Percentiles rank a stretch among this genome's conserved stretches.
Evolutionary conservation across 805 yeast species (phyloP).

Genomic region (Tetrapisispora pingtungensis): DNA sequence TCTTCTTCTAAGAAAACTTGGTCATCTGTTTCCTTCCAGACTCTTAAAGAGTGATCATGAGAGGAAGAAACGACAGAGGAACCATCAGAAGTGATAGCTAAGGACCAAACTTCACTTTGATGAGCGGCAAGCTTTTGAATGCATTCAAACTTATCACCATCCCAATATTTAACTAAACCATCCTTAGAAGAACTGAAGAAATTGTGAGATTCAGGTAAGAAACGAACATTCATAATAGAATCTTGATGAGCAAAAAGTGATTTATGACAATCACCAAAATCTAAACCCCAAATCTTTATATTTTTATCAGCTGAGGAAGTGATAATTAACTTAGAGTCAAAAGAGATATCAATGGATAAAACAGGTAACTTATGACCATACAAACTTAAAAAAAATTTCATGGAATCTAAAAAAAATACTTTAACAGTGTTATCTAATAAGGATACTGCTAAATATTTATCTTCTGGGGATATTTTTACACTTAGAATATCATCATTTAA

Average conservation of each 20-base stretch:
- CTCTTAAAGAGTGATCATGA: conserved; percentile 85
- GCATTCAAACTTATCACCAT: conserved; percentile 92
- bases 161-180: conserved; percentile 90
- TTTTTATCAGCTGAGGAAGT: conserved; percentile 97
- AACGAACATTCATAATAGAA: conserved; percentile 79
- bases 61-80: conserved; percentile 68
- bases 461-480: conserved; percentile 72
- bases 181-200: conserved; percentile 89
- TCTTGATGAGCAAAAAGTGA: conserved; percentile 96
- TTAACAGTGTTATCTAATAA: conserved; percentile 91
- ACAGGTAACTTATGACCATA: conserved; percentile 98
- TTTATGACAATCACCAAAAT: conserved; percentile 97
- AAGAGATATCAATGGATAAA: conserved; percentile 80
- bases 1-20: conserved; percentile 96
- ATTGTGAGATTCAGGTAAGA: conserved; percentile 77
- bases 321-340: conserved; percentile 75
- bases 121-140: conserved; percentile 81
- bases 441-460: conserved; percentile 69
- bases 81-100: conserved; percentile 69
- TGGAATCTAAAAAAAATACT: conserved; percentile 76
- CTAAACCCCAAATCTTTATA: conserved; percentile 96
- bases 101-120: conserved; percentile 88
- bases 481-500: conserved; percentile 75
- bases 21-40: conserved; percentile 92
- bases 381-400: conserved; percentile 78